Percentiles rank a stretch among this genome's conserved stretches.
Evolutionary conservation across 768 basidiomycete genomes (phyloP).

Genomic region (Collybiopsis luxurians): DNA sequence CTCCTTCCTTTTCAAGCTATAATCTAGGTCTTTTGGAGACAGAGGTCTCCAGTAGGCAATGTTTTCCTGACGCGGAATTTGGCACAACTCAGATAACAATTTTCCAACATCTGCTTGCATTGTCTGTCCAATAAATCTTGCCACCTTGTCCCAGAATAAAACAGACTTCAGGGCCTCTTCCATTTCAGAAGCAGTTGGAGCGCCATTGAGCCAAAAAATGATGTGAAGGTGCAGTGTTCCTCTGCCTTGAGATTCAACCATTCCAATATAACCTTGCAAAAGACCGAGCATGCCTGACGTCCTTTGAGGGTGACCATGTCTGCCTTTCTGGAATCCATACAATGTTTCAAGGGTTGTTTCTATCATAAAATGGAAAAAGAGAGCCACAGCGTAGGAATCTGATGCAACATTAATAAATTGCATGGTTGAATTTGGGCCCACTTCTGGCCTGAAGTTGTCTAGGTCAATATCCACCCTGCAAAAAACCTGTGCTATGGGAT

Average conservation of each 20-base stretch:
- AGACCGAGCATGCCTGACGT: slow-evolving; percentile 28
- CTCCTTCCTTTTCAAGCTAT: not conserved
- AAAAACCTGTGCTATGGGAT: slow-evolving; percentile 43
- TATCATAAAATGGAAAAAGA: slow-evolving; percentile 38
- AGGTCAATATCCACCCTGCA: slow-evolving; percentile 41
- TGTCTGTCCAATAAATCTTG: slow-evolving; percentile 25
- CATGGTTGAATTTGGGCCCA: slow-evolving; percentile 20
- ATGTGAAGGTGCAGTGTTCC: slow-evolving; percentile 41
- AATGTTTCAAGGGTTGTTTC: slow-evolving; percentile 25
- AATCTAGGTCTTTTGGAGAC: slow-evolving; percentile 23
- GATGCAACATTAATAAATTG: slow-evolving; percentile 25
- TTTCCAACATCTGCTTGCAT: slow-evolving; percentile 27
- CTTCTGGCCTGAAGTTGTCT: slow-evolving; percentile 26
- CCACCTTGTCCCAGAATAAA: slow-evolving; percentile 24
- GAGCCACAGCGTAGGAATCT: slow-evolving; percentile 39
- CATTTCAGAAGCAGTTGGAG: slow-evolving; percentile 23
- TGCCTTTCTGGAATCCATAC: slow-evolving; percentile 28
- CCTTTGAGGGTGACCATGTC: slow-evolving; percentile 5
- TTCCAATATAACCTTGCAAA: slow-evolving; percentile 19
- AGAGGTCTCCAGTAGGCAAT: slow-evolving; percentile 29
- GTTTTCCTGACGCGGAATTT: slow-evolving; percentile 6
- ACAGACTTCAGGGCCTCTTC: slow-evolving; percentile 15
- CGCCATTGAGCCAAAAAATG: slow-evolving; percentile 32
- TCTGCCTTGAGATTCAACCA: slow-evolving; percentile 36
- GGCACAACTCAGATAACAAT: not conserved